phyloP scores from a whole-genome alignment of 1,284 basidiomycete species.

The Violaceomyces palustris region DNA sequence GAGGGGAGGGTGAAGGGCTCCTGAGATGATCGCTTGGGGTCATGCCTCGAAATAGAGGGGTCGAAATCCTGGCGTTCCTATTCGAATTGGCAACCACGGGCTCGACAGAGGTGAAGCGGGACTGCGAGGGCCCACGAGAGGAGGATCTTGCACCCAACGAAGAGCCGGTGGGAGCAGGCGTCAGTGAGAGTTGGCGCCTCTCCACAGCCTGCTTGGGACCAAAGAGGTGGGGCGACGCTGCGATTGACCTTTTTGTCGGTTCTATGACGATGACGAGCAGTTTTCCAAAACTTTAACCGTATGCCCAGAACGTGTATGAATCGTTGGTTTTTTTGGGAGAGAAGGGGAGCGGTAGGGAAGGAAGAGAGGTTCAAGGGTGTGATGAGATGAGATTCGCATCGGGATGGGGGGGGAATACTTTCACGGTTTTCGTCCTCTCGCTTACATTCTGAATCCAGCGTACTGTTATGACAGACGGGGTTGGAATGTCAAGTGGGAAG shows the following conservation, averaged over 20 bases:
- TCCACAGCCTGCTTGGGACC: slow-evolving; percentile 17
- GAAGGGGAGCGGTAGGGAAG: too few species aligned
- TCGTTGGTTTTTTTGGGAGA: too few species aligned
- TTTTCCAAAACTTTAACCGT: slow-evolving; percentile 37
- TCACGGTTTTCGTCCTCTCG: too few species aligned
- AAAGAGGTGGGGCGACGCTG: slow-evolving; percentile 28
- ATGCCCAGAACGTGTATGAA: too few species aligned
- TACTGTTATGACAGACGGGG: too few species aligned
- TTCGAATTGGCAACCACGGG: slow-evolving; percentile 14
- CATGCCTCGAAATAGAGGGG: too few species aligned
- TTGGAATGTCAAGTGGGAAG: too few species aligned
- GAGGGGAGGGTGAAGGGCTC: too few species aligned
- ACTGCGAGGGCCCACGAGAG: too few species aligned
- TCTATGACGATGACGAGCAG: slow-evolving; percentile 41
- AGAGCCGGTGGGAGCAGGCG: slow-evolving; percentile 14
- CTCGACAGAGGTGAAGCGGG: slow-evolving; percentile 20
- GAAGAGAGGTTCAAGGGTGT: neutral
- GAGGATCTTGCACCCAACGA: neutral
- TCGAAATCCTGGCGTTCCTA: slow-evolving; percentile 15
- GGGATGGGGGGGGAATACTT: neutral
- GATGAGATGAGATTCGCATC: neutral
- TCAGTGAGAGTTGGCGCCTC: slow-evolving; percentile 29
- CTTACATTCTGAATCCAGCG: slow-evolving; percentile 33
- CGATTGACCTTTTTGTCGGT: slow-evolving; percentile 25
- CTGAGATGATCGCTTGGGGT: too few species aligned